Evolutionary conservation across 169 alveolate species (phyloP), one percentile per base, ranked within the genome.

Genomic region (Plasmodium inui): DNA sequence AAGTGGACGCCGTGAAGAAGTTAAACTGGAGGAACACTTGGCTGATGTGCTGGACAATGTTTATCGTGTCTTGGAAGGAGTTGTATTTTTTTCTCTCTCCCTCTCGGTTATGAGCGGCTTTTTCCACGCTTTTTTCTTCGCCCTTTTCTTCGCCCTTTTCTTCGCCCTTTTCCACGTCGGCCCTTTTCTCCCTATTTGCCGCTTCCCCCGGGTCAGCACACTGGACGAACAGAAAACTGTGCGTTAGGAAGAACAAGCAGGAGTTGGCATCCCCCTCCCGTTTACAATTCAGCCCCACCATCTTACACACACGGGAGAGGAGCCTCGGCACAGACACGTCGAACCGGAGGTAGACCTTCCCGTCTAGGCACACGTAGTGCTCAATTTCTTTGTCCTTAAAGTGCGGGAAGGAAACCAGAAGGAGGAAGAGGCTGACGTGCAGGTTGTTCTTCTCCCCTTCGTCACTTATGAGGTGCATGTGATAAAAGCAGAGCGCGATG

Each of bases 391-490:
- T 89, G 34, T 89, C 72, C 73, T 57, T 78, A 57, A 89, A 61
- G 46, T 79, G 82, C 2, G 80, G 37, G 72, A 89, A 89, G 46
- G 30, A 57, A 28, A 57, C 22, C 28, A 89, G 82, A 61, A 72
- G 82, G 80, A 89, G 72, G 41, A 89, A 30, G 37, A 89, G 46
- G n/a, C 94, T 89, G 17, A 89, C 73, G 22, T 89, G 37, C 46
- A 89, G 73, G 50, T 34, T 28, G 34, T 89, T 26, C 28, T 7
- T 39, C 22, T 2, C 32, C 26, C 50, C 22, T 19, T 89, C 26
- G 81, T 61, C 79, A 89, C 53, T 89, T 89, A 89, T 41, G 44
- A 89, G 82, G 72, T 89, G 82, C 55, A 89, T 79, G 82, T 89
- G 41, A 67, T 89, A 89, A 79, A 61, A 89, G 53, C 94, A 89